A percentile compares a stretch with the other conserved stretches of the same genome.
phyloP scores from a whole-genome alignment of 148 eudicot species.

The Amaranthus hypochondriacus region DNA sequence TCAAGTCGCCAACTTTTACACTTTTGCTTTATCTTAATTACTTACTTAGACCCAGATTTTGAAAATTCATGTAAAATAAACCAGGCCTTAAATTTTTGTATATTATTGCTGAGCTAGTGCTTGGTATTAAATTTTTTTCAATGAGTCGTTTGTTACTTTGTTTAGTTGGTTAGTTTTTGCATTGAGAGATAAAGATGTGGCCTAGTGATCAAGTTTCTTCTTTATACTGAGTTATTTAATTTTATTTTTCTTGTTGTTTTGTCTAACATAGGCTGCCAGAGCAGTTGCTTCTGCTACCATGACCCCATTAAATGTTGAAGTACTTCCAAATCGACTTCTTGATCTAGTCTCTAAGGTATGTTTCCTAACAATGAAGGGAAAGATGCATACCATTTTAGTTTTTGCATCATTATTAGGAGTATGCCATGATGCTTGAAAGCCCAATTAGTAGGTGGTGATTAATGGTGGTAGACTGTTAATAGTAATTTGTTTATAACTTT shows the following conservation, averaged over 20 bases:
- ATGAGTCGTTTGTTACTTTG: neutral
- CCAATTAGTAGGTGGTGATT: too few species aligned
- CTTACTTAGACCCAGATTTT: neutral
- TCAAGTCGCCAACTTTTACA: too few species aligned
- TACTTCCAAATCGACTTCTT: slow-evolving; percentile 67
- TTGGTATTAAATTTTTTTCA: too few species aligned
- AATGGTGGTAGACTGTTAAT: too few species aligned
- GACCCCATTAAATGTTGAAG: slow-evolving; percentile 75
- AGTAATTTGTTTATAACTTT: too few species aligned
- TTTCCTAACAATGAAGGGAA: neutral
- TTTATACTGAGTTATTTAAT: slow-evolving; percentile 5
- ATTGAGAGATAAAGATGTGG: neutral
- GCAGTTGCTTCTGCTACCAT: slow-evolving; percentile 89
- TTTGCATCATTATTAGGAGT: neutral
- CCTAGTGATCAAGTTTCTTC: neutral
- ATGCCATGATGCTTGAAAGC: neutral
- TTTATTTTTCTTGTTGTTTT: slow-evolving; percentile 7
- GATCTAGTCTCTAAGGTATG: slow-evolving; percentile 85
- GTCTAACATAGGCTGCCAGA: slow-evolving; percentile 53
- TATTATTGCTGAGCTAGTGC: too few species aligned
- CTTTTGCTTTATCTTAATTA: too few species aligned
- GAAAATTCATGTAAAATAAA: too few species aligned
- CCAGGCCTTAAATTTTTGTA: neutral
- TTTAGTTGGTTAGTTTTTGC: neutral
- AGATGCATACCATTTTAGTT: neutral